Conservation (phyloP, 306 rosid species). For the Acacia melanoxylon region DNA sequence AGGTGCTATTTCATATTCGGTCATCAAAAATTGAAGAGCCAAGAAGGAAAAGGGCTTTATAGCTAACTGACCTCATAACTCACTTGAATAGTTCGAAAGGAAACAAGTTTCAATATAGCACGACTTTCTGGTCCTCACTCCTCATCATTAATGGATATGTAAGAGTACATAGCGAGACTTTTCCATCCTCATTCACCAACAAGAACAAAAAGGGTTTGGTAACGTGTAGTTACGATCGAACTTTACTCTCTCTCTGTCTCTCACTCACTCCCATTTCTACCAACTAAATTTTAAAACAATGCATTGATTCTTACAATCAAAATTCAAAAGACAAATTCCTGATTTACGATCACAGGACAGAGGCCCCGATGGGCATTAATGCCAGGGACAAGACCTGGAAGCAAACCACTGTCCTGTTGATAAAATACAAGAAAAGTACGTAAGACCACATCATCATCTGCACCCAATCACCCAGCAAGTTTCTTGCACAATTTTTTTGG, state of each 20-base stretch:
- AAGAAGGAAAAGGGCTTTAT: not conserved
- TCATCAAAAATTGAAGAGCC: not conserved
- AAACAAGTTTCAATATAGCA: not conserved
- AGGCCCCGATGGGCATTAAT: slow-evolving; percentile 8
- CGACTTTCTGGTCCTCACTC: not conserved
- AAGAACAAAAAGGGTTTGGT: not conserved
- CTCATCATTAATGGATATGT: not conserved
- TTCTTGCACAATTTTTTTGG: not conserved
- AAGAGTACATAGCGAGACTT: not conserved
- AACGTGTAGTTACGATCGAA: not conserved
- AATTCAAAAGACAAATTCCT: not conserved
- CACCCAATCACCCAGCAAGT: not conserved
- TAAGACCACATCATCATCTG: not conserved
- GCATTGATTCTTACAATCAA: too few relatives aligned
- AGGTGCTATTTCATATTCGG: not conserved
- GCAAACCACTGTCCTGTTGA: not conserved
- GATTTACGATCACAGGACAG: slow-evolving; percentile 6
- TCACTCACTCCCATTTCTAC: not conserved
- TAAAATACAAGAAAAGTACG: not conserved
- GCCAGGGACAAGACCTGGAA: not conserved
- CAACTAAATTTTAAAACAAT: not conserved
- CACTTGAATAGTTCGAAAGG: not conserved
- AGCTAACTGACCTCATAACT: not conserved
- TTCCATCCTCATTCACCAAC: not conserved
- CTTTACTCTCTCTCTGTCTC: not conserved